These are phyloP conservation scores for Fusarium irregulare DNA, from an alignment of 2,329 filamentous ascomycete genomes.

Conservation along the genomic window DNA sequence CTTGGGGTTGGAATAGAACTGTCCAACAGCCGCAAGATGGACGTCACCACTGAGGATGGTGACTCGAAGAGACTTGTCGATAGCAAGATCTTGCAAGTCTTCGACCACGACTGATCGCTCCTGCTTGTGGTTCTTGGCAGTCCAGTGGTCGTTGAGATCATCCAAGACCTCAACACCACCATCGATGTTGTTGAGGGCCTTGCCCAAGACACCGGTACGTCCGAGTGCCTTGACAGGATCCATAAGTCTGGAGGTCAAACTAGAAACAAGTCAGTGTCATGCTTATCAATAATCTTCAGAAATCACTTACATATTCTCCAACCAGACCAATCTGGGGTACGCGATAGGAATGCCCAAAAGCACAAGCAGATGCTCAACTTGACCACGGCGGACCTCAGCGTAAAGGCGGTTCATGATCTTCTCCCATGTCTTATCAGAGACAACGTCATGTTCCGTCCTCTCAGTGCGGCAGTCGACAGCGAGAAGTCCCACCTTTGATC, in stretches of 20 bases:
- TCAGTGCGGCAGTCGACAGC: conserved; percentile 94
- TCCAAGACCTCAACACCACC: conserved; percentile 92
- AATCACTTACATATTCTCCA: conserved; percentile 72
- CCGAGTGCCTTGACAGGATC: conserved; percentile 90
- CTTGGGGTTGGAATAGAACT: conserved; percentile 94
- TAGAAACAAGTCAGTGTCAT: conserved; percentile 55
- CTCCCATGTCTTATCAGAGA: conserved; percentile 85
- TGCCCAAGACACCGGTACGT: conserved; percentile 81
- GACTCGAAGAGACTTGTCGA: conserved; percentile 89
- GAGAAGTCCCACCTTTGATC: conserved; percentile 81
- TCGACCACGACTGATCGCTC: conserved; percentile 89
- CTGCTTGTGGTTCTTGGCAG: conserved; percentile 90
- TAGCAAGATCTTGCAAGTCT: conserved; percentile 91
- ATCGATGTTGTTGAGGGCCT: conserved; percentile 88
- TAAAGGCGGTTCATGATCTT: conserved; percentile 88
- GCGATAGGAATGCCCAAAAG: conserved; percentile 86
- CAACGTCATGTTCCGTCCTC: conserved; percentile 82
- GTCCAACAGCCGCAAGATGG: conserved; percentile 89
- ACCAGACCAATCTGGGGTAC: conserved; percentile 79
- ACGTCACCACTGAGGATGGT: conserved; percentile 96
- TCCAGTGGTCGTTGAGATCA: conserved; percentile 97
- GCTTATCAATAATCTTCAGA: not conserved
- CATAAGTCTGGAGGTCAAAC: conserved; percentile 85
- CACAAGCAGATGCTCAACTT: conserved; percentile 90
- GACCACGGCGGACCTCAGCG: conserved; percentile 81